Evolutionary conservation across 352 stramenopile genomes (phyloP).

Genomic region (Globisporangium iwayamae): DNA sequence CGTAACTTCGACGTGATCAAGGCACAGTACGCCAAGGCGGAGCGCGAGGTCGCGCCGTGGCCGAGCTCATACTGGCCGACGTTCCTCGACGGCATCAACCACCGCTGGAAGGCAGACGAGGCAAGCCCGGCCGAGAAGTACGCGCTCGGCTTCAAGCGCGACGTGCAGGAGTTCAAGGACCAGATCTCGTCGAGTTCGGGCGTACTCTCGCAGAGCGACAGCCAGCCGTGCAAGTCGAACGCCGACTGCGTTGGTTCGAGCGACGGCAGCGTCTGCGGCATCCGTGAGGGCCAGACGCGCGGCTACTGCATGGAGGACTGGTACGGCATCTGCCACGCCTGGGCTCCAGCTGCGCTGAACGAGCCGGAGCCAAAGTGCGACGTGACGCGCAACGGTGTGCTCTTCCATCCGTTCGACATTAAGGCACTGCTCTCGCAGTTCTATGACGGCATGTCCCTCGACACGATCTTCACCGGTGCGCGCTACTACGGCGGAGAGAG

Average conservation of each 20-base stretch:
- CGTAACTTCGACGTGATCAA: conserved; percentile 27
- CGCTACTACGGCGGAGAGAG: conserved; percentile 27
- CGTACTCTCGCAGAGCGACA: conserved; percentile 26
- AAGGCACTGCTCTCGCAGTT: conserved; percentile 41
- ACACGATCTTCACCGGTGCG: conserved; percentile 40
- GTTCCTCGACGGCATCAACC: conserved; percentile 61
- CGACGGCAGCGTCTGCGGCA: conserved; percentile 30
- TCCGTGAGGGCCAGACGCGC: conserved; percentile 22
- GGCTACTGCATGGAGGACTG: conserved; percentile 47
- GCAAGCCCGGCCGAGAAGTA: conserved; percentile 42
- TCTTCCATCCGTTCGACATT: conserved; percentile 46
- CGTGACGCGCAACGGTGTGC: conserved; percentile 40
- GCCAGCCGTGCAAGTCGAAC: conserved; percentile 27
- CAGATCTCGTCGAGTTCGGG: conserved; percentile 32
- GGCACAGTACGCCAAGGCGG: conserved; percentile 20
- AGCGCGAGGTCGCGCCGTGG: conserved; percentile 26
- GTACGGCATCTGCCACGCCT: conserved; percentile 55
- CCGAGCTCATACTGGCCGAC: conserved; percentile 54
- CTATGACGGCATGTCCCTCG: conserved; percentile 33
- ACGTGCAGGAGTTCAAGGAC: conserved; percentile 36
- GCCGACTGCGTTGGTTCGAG: conserved; percentile 23
- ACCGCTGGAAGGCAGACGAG: conserved; percentile 29
- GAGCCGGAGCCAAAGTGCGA: conserved; percentile 41
- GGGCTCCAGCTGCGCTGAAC: conserved; percentile 32
- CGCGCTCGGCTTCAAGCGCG: conserved; percentile 32